These are phyloP conservation scores for Diutina rugosa DNA, from an alignment of 1,139 yeast species.

Conservation along the genomic window DNA sequence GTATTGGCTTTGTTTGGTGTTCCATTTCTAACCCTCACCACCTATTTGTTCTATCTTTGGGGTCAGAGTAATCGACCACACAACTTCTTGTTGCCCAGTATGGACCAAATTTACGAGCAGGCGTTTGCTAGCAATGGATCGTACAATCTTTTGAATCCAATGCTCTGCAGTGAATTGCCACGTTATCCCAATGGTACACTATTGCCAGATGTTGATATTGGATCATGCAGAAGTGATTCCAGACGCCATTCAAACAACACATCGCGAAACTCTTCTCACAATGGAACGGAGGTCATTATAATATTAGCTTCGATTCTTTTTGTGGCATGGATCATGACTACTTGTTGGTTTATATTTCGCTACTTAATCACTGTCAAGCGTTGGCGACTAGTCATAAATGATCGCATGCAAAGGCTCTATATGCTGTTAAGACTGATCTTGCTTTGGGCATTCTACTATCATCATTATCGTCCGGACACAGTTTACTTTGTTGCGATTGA, in stretches of 20 bases:
- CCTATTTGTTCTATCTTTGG: neutral
- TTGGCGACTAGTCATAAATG: conserved; percentile 9
- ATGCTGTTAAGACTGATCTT: conserved; percentile 34
- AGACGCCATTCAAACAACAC: neutral
- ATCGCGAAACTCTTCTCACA: neutral
- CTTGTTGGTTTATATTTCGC: conserved; percentile 18
- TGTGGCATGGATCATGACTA: conserved; percentile 19
- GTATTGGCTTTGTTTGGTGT: neutral
- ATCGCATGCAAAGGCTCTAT: conserved; percentile 24
- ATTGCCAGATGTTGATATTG: neutral
- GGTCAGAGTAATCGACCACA: neutral
- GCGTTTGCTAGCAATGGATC: neutral
- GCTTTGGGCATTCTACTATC: conserved; percentile 34
- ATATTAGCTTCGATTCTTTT: conserved; percentile 20
- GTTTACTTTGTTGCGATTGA: conserved; percentile 27
- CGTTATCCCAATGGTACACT: neutral
- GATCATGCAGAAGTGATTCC: neutral
- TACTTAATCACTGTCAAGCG: conserved; percentile 14
- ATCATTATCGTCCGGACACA: conserved; percentile 29
- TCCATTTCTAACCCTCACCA: neutral
- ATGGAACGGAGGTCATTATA: conserved; percentile 5
- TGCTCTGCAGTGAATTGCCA: neutral
- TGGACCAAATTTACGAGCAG: neutral
- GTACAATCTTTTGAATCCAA: neutral
- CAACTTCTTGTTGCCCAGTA: neutral